Evolutionary conservation across 495 filamentous ascomycete species (phyloP).

Genomic region (Diplogelasinospora grovesii): DNA sequence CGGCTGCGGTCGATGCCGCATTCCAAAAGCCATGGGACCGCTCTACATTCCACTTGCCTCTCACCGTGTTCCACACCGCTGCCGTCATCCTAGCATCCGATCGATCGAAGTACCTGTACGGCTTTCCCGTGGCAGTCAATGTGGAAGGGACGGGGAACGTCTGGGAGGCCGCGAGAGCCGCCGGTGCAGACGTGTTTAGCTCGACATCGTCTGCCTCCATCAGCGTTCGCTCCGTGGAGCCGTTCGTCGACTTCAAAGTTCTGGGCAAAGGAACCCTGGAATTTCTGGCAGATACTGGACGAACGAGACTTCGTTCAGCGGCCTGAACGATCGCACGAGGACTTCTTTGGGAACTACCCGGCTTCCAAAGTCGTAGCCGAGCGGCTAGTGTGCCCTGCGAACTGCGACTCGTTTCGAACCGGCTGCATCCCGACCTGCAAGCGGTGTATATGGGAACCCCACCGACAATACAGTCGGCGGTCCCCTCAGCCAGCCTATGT

Average conservation of each 20-base stretch:
- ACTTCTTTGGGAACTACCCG: slow-evolving; percentile 53
- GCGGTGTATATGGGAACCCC: slow-evolving; percentile 54
- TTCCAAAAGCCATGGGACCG: slow-evolving; percentile 32
- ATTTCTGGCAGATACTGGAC: slow-evolving; percentile 43
- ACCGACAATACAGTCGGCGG: slow-evolving; percentile 46
- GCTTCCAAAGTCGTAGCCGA: slow-evolving; percentile 49
- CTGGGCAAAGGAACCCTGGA: slow-evolving; percentile 24
- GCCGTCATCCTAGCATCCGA: slow-evolving; percentile 40
- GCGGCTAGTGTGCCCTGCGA: slow-evolving; percentile 42
- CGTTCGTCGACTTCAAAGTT: slow-evolving; percentile 44
- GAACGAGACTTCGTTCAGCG: slow-evolving; percentile 36
- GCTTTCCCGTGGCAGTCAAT: slow-evolving; percentile 43
- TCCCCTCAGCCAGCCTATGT: slow-evolving; percentile 22
- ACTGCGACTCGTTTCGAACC: slow-evolving; percentile 40
- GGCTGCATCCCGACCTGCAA: slow-evolving; percentile 52
- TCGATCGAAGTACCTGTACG: slow-evolving; percentile 28
- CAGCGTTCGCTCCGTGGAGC: slow-evolving; percentile 37
- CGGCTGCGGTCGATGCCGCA: slow-evolving; percentile 24
- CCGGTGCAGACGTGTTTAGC: slow-evolving; percentile 49
- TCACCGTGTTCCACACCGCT: slow-evolving; percentile 41
- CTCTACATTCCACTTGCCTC: slow-evolving; percentile 23
- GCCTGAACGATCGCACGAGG: slow-evolving; percentile 37
- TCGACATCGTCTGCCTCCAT: slow-evolving; percentile 54
- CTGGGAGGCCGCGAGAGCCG: slow-evolving; percentile 41
- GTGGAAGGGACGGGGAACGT: slow-evolving; percentile 54